These are phyloP conservation scores for Macadamia tetraphylla DNA, from an alignment of 164 flowering plant genomes.

Conservation along the genomic window DNA sequence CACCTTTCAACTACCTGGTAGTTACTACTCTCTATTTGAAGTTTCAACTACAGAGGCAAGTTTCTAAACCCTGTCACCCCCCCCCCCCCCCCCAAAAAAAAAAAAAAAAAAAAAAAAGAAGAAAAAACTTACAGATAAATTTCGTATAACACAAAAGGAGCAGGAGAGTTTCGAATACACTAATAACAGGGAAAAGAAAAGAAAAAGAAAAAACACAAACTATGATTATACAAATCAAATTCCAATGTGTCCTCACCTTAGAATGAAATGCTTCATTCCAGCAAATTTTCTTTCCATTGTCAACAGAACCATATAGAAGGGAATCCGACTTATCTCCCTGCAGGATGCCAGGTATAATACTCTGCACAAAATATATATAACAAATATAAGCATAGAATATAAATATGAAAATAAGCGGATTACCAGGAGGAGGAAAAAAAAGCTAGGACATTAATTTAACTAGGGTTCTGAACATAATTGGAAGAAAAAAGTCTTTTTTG, in stretches of 20 bases:
- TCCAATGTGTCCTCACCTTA: slow-evolving; percentile 48
- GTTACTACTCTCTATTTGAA: too few species aligned
- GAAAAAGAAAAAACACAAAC: too few species aligned
- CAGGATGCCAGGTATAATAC: slow-evolving; percentile 97
- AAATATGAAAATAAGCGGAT: background rate
- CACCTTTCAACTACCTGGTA: too few species aligned
- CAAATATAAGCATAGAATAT: background rate
- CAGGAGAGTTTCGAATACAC: background rate
- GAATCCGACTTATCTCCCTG: slow-evolving; percentile 99
- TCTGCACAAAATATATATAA: slow-evolving; percentile 38
- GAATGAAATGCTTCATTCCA: slow-evolving; percentile 97
- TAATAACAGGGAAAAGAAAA: background rate
- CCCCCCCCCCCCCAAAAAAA: too few species aligned
- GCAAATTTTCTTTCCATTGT: slow-evolving; percentile 97
- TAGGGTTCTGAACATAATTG: too few species aligned
- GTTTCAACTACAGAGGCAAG: too few species aligned
- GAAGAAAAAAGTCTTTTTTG: background rate
- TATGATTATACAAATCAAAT: background rate
- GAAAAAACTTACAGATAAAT: too few species aligned
- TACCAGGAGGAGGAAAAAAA: background rate
- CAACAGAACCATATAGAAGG: slow-evolving; percentile 98
- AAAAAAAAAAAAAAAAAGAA: too few species aligned
- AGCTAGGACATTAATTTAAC: background rate
- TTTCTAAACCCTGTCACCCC: too few species aligned
- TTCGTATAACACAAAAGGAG: too few species aligned